Base-by-base conservation (phyloP, 495 filamentous ascomycete genomes). In the Penicillium canariense region DNA sequence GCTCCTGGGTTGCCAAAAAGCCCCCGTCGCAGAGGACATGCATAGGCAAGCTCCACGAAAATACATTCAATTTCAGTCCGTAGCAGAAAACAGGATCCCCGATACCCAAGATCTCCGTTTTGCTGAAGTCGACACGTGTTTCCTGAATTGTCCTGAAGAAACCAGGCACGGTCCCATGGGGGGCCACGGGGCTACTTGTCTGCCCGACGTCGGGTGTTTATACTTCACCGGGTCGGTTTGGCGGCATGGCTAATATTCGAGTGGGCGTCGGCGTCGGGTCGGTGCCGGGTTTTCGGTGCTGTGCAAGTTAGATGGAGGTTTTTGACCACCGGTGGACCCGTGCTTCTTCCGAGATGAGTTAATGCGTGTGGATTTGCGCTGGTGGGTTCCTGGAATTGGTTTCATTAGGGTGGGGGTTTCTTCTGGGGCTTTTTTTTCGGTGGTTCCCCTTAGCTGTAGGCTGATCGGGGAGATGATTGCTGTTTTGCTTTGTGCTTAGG, bases 241-340 rank as follows among this genome's bases (percentile, higher is more conserved):
- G 25, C 15, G 6, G 25, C 6, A 34, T 34, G 9, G 31, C 14
- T n/a, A n/a, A 34, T 8, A 34, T 23, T 28, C 25, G 14, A 28
- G 25, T 18, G 11, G 45, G 45, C 45, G 45, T 35, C 20, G 17
- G 45, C 45, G 45, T 35, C 20, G 17, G 45, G 45, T 48, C 45
- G 27, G 45, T 35, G 17, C 46, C 30, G 20, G 35, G 10, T 25
- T 48, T n/a, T 22, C 12, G 25, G 25, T 27, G 2, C 25, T 30
- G 8, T n/a, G n/a, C n/a, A n/a, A n/a, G n/a, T n/a, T n/a, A n/a
- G 17, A 7, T 27, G 25, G 25, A 7, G 43, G 17, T 23, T 30
- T 30, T 30, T 30, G 9, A 22, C 10, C 14, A 30, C 0, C 17
- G 1, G 17, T 22, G 26, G 43, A 23, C 26, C 25, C 26, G 43